Conservation (phyloP, 2,329 filamentous ascomycete genomes). For the Alternaria tenuissima region DNA sequence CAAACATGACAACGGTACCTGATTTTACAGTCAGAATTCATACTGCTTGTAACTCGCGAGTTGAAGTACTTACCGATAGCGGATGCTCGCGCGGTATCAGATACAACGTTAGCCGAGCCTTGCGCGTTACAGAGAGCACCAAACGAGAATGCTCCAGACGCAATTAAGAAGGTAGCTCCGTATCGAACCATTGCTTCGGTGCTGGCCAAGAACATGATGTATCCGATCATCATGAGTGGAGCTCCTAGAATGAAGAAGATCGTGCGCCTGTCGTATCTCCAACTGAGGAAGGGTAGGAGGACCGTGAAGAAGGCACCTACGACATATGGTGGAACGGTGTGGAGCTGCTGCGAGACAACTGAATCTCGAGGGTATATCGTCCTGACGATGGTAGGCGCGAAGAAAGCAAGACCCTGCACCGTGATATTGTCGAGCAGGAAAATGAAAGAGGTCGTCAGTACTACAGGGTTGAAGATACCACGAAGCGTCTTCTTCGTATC, state of each 20-base stretch:
- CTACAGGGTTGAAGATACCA: constrained; percentile 72
- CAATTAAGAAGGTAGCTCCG: constrained; percentile 74
- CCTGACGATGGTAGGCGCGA: constrained; percentile 72
- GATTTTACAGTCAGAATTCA: neutral
- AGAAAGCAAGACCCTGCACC: constrained; percentile 75
- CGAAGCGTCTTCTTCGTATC: constrained; percentile 66
- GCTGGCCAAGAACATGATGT: constrained; percentile 72
- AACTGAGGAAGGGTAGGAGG: constrained; percentile 67
- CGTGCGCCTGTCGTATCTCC: constrained; percentile 66
- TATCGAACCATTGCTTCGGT: constrained; percentile 64
- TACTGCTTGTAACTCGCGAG: too few relatives aligned
- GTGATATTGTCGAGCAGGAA: constrained; percentile 75
- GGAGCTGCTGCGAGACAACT: constrained; percentile 71
- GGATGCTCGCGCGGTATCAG: constrained; percentile 72
- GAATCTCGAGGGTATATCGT: constrained; percentile 70
- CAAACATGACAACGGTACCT: constrained; percentile 72
- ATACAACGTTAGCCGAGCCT: constrained; percentile 73
- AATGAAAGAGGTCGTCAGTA: constrained; percentile 64
- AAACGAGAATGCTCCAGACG: constrained; percentile 68
- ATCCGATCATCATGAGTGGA: constrained; percentile 72
- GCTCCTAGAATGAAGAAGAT: constrained; percentile 68
- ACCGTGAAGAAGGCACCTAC: constrained; percentile 74
- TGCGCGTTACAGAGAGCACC: constrained; percentile 73
- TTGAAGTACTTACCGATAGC: constrained; percentile 61
- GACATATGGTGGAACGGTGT: constrained; percentile 74